Evolutionary conservation across 2,329 filamentous ascomycete species (phyloP), one percentile per base, ranked within the genome.

Genomic region (Exophiala viscosa): DNA sequence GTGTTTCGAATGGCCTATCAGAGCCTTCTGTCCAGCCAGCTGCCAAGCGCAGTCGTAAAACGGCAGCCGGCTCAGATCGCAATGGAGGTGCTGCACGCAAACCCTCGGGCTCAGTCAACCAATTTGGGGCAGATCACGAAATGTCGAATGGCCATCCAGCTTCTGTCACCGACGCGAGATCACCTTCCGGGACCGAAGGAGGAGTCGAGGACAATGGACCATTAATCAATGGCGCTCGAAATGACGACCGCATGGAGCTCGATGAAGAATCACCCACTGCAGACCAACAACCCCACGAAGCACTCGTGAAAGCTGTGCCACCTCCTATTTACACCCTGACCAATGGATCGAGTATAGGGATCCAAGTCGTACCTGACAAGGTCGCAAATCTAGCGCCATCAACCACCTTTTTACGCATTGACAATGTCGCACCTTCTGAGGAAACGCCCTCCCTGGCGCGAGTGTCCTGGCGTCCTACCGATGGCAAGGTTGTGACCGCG

Each of bases 351-450:
- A 77, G 74, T 63, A 65, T 72, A 59, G 73, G 71, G 54, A 69
- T 76, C 52, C 75, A 77, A 64, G 75, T 73, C 60, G 50, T 52
- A 45, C 71, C 73, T 63, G 72, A 74, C 65, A 77, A 76, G 65
- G 70, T 74, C 40, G 65, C 69, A 55, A 73, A 77, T 62, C 68
- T 78, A 51, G 67, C 66, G 35, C 68, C 72, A 39, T 65, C 73
- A 60, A 75, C 74, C 59, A 67, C 66, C 54, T 62, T 76, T 17
- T 61, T 77, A 28, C 39, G 52, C 10, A 35, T 57, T 15, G 46
- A 45, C 3, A 65, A 72, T 62, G 60, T 69, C 53, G 63, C 65
- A 48, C 58, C 59, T 32, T 10, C 5, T 14, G 53, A 52, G 9
- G 60, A 65, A 11, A 64, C 65, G 45, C 70, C 74, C 66, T 17